Conservation (phyloP, 2,329 filamentous ascomycete species). For the Madurella mycetomatis region DNA sequence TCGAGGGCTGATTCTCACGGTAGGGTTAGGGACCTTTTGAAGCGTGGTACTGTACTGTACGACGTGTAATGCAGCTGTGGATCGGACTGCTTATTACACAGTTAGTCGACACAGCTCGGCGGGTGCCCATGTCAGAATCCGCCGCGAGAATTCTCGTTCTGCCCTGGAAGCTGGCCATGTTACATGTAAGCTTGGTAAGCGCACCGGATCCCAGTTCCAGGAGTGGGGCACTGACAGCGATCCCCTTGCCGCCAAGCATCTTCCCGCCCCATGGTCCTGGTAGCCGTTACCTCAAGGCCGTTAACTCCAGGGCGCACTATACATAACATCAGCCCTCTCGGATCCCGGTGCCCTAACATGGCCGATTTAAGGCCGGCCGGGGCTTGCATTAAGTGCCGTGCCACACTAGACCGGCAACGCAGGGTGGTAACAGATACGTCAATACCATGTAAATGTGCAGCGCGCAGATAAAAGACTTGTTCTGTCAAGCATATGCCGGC, state of each 20-base stretch:
- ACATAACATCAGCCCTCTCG: background rate
- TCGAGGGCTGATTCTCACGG: background rate
- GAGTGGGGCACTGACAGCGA: slow-evolving; percentile 1
- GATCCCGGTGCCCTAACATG: too few relatives aligned
- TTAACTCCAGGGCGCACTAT: slow-evolving; percentile 14
- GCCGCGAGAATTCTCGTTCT: too few relatives aligned
- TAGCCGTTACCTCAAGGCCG: background rate
- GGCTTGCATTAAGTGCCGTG: too few relatives aligned
- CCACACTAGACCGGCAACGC: too few relatives aligned
- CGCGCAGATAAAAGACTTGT: background rate
- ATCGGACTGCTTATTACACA: too few relatives aligned
- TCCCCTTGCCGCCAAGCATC: slow-evolving; percentile 13
- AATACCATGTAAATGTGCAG: background rate
- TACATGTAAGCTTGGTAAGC: slow-evolving; percentile 2
- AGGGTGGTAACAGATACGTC: too few relatives aligned
- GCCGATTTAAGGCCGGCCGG: too few relatives aligned
- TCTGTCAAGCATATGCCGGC: background rate
- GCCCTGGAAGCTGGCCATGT: too few relatives aligned
- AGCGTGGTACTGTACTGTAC: background rate
- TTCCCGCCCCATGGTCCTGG: background rate
- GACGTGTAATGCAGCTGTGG: too few relatives aligned
- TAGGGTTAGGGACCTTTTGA: background rate
- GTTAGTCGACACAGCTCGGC: too few relatives aligned
- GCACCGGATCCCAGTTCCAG: background rate
- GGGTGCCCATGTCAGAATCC: too few relatives aligned